phyloP scores from a whole-genome alignment of 2,329 filamentous ascomycete species.

The Fusarium mundagurra region DNA sequence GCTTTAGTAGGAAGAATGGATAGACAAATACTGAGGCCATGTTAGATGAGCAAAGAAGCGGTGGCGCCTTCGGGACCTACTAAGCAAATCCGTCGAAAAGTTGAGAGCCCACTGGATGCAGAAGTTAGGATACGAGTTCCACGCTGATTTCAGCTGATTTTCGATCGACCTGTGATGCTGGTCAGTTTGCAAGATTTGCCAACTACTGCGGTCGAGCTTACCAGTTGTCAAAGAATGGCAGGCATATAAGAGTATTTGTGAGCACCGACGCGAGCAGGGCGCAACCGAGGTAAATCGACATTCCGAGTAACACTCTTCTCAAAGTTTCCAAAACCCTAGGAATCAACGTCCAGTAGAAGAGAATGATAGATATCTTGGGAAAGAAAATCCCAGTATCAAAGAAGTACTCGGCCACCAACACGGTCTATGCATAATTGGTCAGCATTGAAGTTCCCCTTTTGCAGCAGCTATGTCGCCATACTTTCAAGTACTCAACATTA shows the following conservation, averaged over 20 bases:
- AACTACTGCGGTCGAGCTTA: not conserved
- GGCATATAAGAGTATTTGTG: conserved; percentile 6
- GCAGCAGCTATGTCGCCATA: not conserved
- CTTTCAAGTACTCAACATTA: conserved; percentile 6
- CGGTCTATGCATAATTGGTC: not conserved
- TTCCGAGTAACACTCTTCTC: not conserved
- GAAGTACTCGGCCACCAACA: conserved; percentile 5
- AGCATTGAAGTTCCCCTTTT: not conserved
- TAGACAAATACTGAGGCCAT: not conserved
- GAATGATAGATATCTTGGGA: conserved; percentile 13
- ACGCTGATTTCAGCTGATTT: conserved; percentile 5
- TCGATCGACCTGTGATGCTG: not conserved
- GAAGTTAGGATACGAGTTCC: conserved; percentile 15
- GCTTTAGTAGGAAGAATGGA: conserved; percentile 15
- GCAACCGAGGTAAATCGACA: not conserved
- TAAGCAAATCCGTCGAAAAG: conserved; percentile 8
- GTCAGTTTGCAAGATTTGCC: rapidly evolving
- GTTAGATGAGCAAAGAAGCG: not conserved
- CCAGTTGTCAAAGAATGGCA: conserved; percentile 7
- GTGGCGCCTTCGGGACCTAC: not conserved
- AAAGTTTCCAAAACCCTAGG: not conserved
- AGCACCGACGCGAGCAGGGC: not conserved
- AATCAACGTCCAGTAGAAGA: conserved; percentile 18
- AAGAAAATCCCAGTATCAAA: conserved; percentile 16
- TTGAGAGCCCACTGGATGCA: conserved; percentile 10